Base-by-base conservation (phyloP, 2,329 filamentous ascomycete genomes). In the Akanthomyces muscarius region DNA sequence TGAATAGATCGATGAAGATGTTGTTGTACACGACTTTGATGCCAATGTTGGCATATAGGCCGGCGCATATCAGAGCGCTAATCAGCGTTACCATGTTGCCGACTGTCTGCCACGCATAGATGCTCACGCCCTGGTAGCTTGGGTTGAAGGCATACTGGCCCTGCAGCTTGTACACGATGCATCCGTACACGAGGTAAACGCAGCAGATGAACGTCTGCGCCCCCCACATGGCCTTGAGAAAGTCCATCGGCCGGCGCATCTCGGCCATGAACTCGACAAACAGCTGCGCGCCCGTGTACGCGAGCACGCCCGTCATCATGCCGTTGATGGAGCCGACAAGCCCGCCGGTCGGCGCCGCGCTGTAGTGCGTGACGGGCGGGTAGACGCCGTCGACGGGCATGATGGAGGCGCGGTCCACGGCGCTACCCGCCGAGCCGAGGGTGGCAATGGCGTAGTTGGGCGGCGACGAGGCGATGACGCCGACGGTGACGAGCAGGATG, bases 271-370 rank as follows among this genome's bases (percentile, higher is more conserved):
- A 81, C 60, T 85, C 82, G 36, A 80, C 77, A 69, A 86, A 87
- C 8, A 87, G 72, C 70, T 83, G 80, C 3, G 81, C 81, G 4
- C 85, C 84, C n/a, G 83, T 83, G 65, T 86, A 87, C 0, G 83
- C 80, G 59, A 81, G 83, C 5, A 86, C 83, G 11, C 78, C 81
- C 11, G 65, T 65, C 57, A 69, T 52, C 23, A 67, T 54, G 38
- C 68, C 68, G 47, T 68, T 70, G 54, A 70, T 55, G 2, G 68
- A 69, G 5, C 67, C 68, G 53, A 74, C 70, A 52, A 84, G 78
- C 16, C 77, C 75, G 14, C 74, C 71, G 3, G 66, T 53, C 3
- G 68, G 68, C 47, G 66, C 25, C 1, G 76, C 75, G 3, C 77
- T 74, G 13, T 79, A 75, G 2, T 79, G 76, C 4, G 74, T 70